These are phyloP conservation scores for Amylostereum areolatum DNA, from an alignment of 1,284 basidiomycete species.

Conservation along the genomic window DNA sequence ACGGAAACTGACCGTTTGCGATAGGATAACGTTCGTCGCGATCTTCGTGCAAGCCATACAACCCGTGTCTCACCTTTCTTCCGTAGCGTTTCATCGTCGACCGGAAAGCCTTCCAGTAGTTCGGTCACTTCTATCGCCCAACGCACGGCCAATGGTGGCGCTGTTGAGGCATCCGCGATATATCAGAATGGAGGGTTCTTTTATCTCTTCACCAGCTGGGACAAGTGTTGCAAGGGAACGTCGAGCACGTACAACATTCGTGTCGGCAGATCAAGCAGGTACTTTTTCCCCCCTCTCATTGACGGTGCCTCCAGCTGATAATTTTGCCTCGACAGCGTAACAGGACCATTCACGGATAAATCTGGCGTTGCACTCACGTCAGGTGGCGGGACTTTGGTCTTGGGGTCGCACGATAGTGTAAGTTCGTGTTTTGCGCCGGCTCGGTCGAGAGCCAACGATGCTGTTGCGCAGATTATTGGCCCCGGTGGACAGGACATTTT, in stretches of 20 bases:
- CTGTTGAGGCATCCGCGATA: conserved; percentile 42
- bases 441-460: no score
- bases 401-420: conserved; percentile 35
- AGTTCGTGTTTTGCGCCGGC: no score
- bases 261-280: conserved; percentile 45
- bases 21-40: neutral
- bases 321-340: conserved; percentile 19
- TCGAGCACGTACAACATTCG: conserved; percentile 39
- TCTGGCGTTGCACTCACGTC: conserved; percentile 36
- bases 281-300: conserved; percentile 3
- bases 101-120: conserved; percentile 34
- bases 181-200: conserved; percentile 31
- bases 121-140: conserved; percentile 38
- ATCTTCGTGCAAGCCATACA: no score
- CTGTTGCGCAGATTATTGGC: conserved; percentile 25
- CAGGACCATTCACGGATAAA: conserved; percentile 43
- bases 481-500: neutral
- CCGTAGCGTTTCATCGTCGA: conserved; percentile 28
- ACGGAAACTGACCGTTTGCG: neutral
- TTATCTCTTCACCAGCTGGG: conserved; percentile 50
- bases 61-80: neutral
- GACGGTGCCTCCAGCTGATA: neutral
- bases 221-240: conserved; percentile 46
- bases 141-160: conserved; percentile 35
- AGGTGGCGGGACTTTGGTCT: conserved; percentile 49